phyloP scores from a whole-genome alignment of 257 asterid species.

The Capsicum baccatum region DNA sequence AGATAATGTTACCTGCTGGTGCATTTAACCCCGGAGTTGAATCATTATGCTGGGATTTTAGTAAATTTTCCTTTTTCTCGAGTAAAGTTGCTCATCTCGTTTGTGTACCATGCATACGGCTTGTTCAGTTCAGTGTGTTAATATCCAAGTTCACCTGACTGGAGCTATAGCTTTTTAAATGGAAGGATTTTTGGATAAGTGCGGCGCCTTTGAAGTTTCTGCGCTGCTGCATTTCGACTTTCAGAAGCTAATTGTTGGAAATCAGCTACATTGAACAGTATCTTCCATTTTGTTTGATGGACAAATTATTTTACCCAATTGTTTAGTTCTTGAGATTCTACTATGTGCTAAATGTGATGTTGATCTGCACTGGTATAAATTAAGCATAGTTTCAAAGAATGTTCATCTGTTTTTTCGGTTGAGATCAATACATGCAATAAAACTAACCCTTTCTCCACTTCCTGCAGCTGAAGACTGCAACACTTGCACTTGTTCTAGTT shows the following conservation, averaged over 20 bases:
- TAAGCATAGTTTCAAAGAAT: neutral
- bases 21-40: neutral
- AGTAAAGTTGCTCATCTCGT: neutral
- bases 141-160: neutral
- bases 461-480: slow-evolving; percentile 90
- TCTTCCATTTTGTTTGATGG: neutral
- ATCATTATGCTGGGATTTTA: neutral
- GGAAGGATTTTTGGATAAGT: neutral
- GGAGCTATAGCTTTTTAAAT: neutral
- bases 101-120: neutral
- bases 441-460: slow-evolving; percentile 28
- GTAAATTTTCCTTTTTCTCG: neutral
- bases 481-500: slow-evolving; percentile 79
- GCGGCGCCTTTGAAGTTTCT: neutral
- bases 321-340: neutral
- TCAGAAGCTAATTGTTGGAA: neutral
- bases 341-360: neutral
- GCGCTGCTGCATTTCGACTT: neutral
- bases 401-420: neutral
- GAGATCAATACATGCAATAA: neutral
- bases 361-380: neutral
- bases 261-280: neutral
- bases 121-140: neutral
- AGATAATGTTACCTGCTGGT: neutral
- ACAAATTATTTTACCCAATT: neutral